phyloP scores from a whole-genome alignment of 352 stramenopile genomes.

The Phytopythium ostracodes region DNA sequence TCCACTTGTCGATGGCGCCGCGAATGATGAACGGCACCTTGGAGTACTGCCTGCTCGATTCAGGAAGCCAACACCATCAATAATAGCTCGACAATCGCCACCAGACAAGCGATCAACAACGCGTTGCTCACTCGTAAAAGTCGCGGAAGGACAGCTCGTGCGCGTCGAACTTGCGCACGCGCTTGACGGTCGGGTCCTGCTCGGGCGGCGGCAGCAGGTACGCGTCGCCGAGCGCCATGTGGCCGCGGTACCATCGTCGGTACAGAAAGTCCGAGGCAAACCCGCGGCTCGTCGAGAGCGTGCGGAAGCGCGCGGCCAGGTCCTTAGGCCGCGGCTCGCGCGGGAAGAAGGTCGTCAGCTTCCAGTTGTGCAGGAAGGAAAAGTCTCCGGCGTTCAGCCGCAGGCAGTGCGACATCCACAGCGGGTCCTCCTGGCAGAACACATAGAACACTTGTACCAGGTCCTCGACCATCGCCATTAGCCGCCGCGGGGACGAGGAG shows the following conservation, averaged over 20 bases:
- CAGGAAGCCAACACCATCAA: neutral
- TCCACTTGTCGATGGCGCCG: conserved; percentile 66
- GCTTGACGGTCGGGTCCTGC: conserved; percentile 40
- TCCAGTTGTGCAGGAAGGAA: conserved; percentile 60
- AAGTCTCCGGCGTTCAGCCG: conserved; percentile 68
- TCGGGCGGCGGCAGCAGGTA: conserved; percentile 42
- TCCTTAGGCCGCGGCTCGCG: conserved; percentile 29
- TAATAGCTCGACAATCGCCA: neutral
- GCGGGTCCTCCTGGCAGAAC: conserved; percentile 70
- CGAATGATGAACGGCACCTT: conserved; percentile 70
- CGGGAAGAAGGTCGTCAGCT: conserved; percentile 77
- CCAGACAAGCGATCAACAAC: neutral
- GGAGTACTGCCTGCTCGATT: conserved; percentile 45
- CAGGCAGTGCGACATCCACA: conserved; percentile 83
- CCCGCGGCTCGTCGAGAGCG: conserved; percentile 15
- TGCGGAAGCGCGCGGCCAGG: conserved; percentile 12
- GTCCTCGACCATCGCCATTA: neutral
- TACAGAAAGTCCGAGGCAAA: conserved; percentile 85
- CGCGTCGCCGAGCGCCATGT: conserved; percentile 61
- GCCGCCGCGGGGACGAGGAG: neutral
- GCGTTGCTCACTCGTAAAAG: conserved; percentile 61
- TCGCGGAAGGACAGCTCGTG: conserved; percentile 53
- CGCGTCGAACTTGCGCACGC: conserved; percentile 51
- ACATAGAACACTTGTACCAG: conserved; percentile 46
- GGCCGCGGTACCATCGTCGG: conserved; percentile 76